phyloP scores from a whole-genome alignment of 495 filamentous ascomycete species.

The Penicillium arizonense region DNA sequence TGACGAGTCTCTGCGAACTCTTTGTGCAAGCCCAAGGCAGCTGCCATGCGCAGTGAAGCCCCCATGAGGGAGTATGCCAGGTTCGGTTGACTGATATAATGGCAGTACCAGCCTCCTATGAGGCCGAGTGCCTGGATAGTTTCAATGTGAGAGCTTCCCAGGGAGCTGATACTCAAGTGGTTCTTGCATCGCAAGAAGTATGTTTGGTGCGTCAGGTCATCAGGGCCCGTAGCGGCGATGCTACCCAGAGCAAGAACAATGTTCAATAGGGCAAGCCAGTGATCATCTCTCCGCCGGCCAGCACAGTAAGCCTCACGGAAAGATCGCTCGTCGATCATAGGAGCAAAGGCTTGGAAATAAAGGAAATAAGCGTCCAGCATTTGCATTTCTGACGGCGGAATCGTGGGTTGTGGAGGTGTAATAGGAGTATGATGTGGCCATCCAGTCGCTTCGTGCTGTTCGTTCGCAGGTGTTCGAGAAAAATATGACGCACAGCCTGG shows the following conservation, averaged over 20 bases:
- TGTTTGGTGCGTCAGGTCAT: conserved; percentile 67
- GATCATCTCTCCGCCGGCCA: conserved; percentile 63
- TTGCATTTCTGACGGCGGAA: conserved; percentile 44
- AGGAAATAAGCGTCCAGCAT: conserved; percentile 78
- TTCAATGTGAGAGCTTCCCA: conserved; percentile 65
- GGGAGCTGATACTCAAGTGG: conserved; percentile 47
- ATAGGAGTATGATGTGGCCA: conserved; percentile 28
- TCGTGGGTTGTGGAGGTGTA: conserved; percentile 26
- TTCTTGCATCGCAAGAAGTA: conserved; percentile 72
- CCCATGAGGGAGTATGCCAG: conserved; percentile 55
- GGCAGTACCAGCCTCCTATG: conserved; percentile 71
- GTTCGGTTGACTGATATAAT: conserved; percentile 74
- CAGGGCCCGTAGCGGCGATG: conserved; percentile 65
- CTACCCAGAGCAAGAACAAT: conserved; percentile 80
- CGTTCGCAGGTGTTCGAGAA: conserved; percentile 34
- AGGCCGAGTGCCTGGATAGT: conserved; percentile 66
- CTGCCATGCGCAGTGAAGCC: conserved; percentile 65
- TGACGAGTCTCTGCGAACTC: conserved; percentile 55
- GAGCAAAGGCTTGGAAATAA: conserved; percentile 70
- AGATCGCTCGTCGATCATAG: conserved; percentile 72
- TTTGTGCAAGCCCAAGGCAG: conserved; percentile 71
- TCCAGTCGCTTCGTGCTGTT: conserved; percentile 9
- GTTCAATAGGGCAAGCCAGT: conserved; percentile 76
- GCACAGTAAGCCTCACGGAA: conserved; percentile 72
- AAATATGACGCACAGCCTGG: conserved; percentile 62